Evolutionary conservation across 345 rosid species (phyloP), one percentile per base, ranked within the genome.

Genomic region (Turritis glabra): DNA sequence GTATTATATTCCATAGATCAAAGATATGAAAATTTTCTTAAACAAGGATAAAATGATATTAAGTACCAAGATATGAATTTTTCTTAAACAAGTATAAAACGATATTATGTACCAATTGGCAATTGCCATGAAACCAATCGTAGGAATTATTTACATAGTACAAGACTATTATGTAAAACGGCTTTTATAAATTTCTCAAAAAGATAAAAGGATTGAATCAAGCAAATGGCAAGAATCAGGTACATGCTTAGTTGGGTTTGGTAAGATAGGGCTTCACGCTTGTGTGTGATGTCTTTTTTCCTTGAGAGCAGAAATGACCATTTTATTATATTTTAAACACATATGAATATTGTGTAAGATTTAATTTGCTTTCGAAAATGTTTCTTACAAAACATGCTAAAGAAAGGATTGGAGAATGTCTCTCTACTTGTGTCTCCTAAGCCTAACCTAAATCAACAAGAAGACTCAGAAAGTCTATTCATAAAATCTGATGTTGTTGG

Each of bases 241-340:
- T n/a, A 48, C 77, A 54, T 73, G 71, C 48, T 41, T 54, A 22
- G 64, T 73, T 73, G 70, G 69, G 70, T 63, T 52, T 4, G 69
- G 69, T 51, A 62, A 50, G 63, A 18, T 10, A 56, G 1, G 1
- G 2, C 14, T 56, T 56, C 40, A 56, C 14, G 40, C 40, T 62
- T 53, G 27, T 68, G 46, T 30, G 32, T 40, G 18, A 64, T 64
- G 71, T 53, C 38, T n/a, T 55, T 53, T 43, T 15, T n/a, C n/a
- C n/a, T n/a, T n/a, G n/a, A n/a, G n/a, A n/a, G n/a, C n/a, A n/a
- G n/a, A n/a, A n/a, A n/a, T n/a, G n/a, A n/a, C n/a, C n/a, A n/a
- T n/a, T n/a, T n/a, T n/a, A n/a, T n/a, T n/a, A n/a, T n/a, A n/a
- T n/a, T n/a, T n/a, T n/a, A 33, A 30, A 30, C 27, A 26, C 19